Percentiles rank a stretch among this genome's conserved stretches.
phyloP scores from a whole-genome alignment of 2,329 filamentous ascomycete species.

The Zalaria obscura region DNA sequence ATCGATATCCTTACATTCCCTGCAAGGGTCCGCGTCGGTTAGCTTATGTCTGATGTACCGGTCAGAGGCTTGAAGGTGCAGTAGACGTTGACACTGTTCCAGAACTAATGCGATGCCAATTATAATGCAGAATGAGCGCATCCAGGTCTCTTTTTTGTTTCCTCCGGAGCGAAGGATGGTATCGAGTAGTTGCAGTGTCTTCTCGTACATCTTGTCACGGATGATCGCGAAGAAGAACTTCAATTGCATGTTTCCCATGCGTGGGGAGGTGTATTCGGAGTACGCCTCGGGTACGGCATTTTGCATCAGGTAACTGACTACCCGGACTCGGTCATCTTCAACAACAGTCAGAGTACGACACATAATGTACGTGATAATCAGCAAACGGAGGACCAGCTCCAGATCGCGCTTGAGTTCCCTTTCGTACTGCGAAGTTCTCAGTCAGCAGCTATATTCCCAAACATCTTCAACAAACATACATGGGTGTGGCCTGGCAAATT shows the following conservation, averaged over 20 bases:
- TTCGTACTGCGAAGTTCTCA: slow-evolving; percentile 1
- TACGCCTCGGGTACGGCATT: slow-evolving; percentile 11
- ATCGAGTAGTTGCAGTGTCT: slow-evolving; percentile 32
- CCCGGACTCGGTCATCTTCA: slow-evolving; percentile 21
- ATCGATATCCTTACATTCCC: slow-evolving; percentile 30
- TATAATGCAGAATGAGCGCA: slow-evolving; percentile 30
- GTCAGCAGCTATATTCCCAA: background rate
- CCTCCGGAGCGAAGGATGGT: slow-evolving; percentile 27
- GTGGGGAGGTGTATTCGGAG: slow-evolving; percentile 18
- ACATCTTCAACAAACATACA: slow-evolving; percentile 12
- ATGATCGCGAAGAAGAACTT: slow-evolving; percentile 35
- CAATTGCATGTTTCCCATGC: slow-evolving; percentile 34
- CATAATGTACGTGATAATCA: slow-evolving; percentile 35
- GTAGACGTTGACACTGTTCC: slow-evolving; percentile 32
- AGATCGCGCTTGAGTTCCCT: slow-evolving; percentile 23
- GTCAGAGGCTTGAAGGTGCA: slow-evolving; percentile 28
- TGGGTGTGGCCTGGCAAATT: slow-evolving; percentile 20
- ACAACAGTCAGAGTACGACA: slow-evolving; percentile 31
- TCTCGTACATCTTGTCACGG: slow-evolving; percentile 25
- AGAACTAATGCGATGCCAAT: slow-evolving; percentile 33
- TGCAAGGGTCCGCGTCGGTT: slow-evolving; percentile 17
- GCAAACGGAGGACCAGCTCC: slow-evolving; percentile 28
- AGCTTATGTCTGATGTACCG: slow-evolving; percentile 17
- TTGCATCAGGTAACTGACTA: slow-evolving; percentile 24
- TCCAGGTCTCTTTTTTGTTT: slow-evolving; percentile 30